These are phyloP conservation scores for Zoysia matrella DNA, from an alignment of 202 grass and related monocot genomes.

Conservation along the genomic window DNA sequence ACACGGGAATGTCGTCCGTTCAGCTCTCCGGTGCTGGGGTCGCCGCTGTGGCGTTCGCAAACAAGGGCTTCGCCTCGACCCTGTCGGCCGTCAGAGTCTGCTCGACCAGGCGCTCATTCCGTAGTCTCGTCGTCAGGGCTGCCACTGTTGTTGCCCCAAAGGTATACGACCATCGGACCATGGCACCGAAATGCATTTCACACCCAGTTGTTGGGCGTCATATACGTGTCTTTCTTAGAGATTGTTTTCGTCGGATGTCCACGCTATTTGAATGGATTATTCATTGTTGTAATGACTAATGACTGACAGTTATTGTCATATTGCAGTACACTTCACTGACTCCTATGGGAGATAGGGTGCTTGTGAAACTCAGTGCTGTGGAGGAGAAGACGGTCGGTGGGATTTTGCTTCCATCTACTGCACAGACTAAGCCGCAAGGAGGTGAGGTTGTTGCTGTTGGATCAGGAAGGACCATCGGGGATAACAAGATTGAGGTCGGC, in stretches of 20 bases:
- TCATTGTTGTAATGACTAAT: too few relatives aligned
- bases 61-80: conserved; percentile 26
- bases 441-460: conserved; percentile 85
- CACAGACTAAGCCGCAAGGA: conserved; percentile 75
- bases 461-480: conserved; percentile 66
- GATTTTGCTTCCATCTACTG: conserved; percentile 77
- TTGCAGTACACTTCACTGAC: conserved; percentile 82
- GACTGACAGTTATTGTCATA: neutral
- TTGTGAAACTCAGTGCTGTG: conserved; percentile 62
- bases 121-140: conserved; percentile 61
- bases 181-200: neutral
- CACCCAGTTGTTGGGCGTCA: neutral
- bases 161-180: conserved; percentile 24
- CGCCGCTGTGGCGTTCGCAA: conserved; percentile 48
- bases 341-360: conserved; percentile 80
- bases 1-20: conserved; percentile 56
- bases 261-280: neutral
- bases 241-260: neutral
- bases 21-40: conserved; percentile 61
- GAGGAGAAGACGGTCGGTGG: conserved; percentile 87
- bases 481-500: conserved; percentile 73
- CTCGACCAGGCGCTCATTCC: conserved; percentile 27
- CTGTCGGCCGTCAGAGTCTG: neutral
- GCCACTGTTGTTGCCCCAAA: conserved; percentile 75
- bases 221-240: neutral